Evolutionary conservation across 495 filamentous ascomycete genomes (phyloP), one percentile per base, ranked within the genome.

Genomic region (Talaromyces adpressus): DNA sequence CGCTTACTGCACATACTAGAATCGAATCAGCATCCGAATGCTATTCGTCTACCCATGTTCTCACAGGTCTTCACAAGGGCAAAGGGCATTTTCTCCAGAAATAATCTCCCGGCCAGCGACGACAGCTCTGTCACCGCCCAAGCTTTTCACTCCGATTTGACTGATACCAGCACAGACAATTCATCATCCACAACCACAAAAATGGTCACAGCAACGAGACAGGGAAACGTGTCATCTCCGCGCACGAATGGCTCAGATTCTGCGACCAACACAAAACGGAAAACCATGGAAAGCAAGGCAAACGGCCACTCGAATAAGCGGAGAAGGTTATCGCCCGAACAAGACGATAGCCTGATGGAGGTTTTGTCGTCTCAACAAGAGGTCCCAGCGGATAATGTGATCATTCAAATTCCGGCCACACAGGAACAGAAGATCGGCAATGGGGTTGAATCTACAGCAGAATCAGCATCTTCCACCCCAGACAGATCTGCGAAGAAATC

Each of bases 11-110:
- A 57, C 54, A 34, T 36, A 57, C 29, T 4, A 5, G 16, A 32
- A 20, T 57, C 34, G 27, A 25, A 57, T 30, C 6, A 16, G 14
- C 30, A 2, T 30, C 7, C 7, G 14, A 16, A 4, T 39, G 11
- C 20, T 62, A 62, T 65, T 62, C 60, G 51, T 7, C 56, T 59
- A 68, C 74, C 70, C 78, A 79, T 80, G 78, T 76, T 80, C 63
- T 70, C 76, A 36, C 70, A 79, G 25, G n/a, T 80, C 60, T 71
- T 79, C 61, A 80, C 73, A 49, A 74, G 73, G 41, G 78, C 78
- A 63, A 80, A 77, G 68, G 76, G 76, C 67, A 64, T 80, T 62
- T 76, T 79, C 59, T 65, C 69, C 66, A 69, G 70, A 68, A 64
- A 69, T 16, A 67, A 76, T 45, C 57, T 54, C 27, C 52, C 68